Evolutionary conservation across 2,329 filamentous ascomycete genomes (phyloP).

Genomic region (Aspergillus alliaceus): DNA sequence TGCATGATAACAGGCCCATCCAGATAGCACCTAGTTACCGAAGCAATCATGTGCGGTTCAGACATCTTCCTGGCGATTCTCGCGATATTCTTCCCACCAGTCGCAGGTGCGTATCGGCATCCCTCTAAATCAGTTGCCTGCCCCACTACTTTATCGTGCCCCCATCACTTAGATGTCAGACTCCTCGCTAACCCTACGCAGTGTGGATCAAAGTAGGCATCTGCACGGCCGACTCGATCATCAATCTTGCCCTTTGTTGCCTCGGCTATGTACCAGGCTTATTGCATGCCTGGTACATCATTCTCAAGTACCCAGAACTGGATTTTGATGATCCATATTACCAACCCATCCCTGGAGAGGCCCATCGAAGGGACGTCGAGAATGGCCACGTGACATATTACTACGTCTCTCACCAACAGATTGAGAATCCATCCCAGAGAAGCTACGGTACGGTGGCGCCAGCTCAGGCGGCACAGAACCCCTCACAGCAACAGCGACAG

Average conservation of each 20-base stretch:
- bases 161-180: constrained; percentile 3
- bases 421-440: constrained; percentile 34
- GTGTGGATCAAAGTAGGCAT: constrained; percentile 97
- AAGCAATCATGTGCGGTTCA: constrained; percentile 55
- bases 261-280: constrained; percentile 82
- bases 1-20: constrained; percentile 2
- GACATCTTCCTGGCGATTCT: constrained; percentile 62
- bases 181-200: constrained; percentile 42
- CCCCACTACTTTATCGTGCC: too few species aligned
- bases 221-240: constrained; percentile 87
- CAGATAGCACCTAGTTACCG: constrained; percentile 1
- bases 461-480: constrained; percentile 25
- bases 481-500: constrained; percentile 14
- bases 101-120: constrained; percentile 49
- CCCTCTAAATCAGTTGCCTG: not conserved
- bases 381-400: constrained; percentile 69
- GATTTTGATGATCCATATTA: constrained; percentile 63
- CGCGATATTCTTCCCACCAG: constrained; percentile 61
- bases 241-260: constrained; percentile 88
- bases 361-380: constrained; percentile 42
- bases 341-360: constrained; percentile 61
- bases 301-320: constrained; percentile 79
- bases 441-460: constrained; percentile 41
- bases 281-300: constrained; percentile 97
- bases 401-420: constrained; percentile 61